These are phyloP conservation scores for Colletotrichum cuscutae DNA, from an alignment of 2,329 filamentous ascomycete species.

Conservation along the genomic window DNA sequence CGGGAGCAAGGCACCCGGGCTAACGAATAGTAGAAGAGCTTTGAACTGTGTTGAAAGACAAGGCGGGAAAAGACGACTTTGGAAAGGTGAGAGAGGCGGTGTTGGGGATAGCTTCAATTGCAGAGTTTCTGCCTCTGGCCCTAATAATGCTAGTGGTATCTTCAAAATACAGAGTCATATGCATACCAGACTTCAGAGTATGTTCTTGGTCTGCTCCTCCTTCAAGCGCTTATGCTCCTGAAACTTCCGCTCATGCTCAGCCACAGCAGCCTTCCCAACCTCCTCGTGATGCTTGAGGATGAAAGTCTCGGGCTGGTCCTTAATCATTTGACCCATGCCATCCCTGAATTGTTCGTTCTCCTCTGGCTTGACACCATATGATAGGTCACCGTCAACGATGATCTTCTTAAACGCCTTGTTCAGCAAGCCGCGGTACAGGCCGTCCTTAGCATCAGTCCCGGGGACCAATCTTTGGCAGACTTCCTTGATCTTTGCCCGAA, in stretches of 20 bases:
- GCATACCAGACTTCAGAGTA: background rate
- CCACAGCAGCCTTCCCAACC: background rate
- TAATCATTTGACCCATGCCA: background rate
- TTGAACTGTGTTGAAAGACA: background rate
- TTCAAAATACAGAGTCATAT: too few species aligned
- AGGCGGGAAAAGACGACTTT: background rate
- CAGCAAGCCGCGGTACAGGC: conserved; percentile 46
- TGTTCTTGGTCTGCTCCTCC: background rate
- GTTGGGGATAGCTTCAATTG: background rate
- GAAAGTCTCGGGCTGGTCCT: background rate
- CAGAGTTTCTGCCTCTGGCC: background rate
- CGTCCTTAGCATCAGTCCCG: background rate
- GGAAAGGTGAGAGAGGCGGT: background rate
- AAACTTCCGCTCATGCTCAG: conserved; percentile 1
- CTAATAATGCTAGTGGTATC: background rate
- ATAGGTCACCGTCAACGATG: conserved; percentile 55
- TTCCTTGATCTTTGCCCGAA: conserved; percentile 36
- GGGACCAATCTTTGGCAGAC: background rate
- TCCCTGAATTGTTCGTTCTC: background rate
- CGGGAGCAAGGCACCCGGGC: too few species aligned
- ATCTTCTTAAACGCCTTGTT: conserved; percentile 59
- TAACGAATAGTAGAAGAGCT: too few species aligned
- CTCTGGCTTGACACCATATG: conserved; percentile 47
- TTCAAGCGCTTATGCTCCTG: background rate
- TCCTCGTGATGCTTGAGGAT: background rate